Conservation (phyloP, 2,329 filamentous ascomycete species). For the Fusarium pininemorale region DNA sequence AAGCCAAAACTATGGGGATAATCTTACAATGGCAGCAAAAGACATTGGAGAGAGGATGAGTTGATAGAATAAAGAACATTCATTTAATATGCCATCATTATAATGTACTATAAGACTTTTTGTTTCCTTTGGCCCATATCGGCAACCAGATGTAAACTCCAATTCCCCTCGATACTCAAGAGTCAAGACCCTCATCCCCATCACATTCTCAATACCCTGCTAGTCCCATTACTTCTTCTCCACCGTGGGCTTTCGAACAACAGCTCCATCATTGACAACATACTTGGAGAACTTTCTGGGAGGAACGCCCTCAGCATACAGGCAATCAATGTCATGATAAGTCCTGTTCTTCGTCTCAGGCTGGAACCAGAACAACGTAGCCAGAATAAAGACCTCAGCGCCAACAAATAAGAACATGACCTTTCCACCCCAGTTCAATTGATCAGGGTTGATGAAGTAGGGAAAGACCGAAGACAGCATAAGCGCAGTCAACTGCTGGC, state of each 20-base stretch:
- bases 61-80: accelerated
- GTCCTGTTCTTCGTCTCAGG: constrained; percentile 52
- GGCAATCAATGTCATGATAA: constrained; percentile 46
- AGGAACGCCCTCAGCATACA: constrained; percentile 40
- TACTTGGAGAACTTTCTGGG: constrained; percentile 39
- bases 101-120: not conserved
- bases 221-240: not conserved
- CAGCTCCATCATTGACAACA: constrained; percentile 28
- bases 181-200: not conserved
- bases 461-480: constrained; percentile 50
- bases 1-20: accelerated
- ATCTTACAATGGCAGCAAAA: not conserved
- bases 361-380: constrained; percentile 46
- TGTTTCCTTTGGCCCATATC: accelerated
- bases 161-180: too few species aligned
- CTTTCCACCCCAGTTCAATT: constrained; percentile 51
- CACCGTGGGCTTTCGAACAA: not conserved
- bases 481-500: constrained; percentile 48
- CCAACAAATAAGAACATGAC: constrained; percentile 51
- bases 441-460: constrained; percentile 51
- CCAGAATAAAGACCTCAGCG: constrained; percentile 47
- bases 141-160: not conserved
- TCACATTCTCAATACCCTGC: not conserved
- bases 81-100: not conserved
- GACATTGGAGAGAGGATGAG: accelerated